Evolutionary conservation across 1,284 basidiomycete genomes (phyloP).

Genomic region (Ceratobasidium sp.): DNA sequence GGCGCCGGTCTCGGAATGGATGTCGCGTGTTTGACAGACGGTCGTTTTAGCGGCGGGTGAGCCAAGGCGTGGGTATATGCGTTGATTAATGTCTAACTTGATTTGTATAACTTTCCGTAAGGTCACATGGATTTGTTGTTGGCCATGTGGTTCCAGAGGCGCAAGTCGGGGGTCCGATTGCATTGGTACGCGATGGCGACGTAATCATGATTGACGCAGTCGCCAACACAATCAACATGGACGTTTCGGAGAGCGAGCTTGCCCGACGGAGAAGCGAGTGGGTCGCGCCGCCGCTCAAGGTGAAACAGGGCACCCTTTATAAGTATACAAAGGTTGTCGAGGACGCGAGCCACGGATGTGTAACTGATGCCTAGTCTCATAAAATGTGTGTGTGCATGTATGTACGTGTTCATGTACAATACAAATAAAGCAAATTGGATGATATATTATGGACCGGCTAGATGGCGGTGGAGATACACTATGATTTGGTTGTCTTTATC

Average conservation of each 20-base stretch:
- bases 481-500: constrained; percentile 62
- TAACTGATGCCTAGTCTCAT: constrained; percentile 72
- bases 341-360: constrained; percentile 88
- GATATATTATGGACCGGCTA: constrained; percentile 7
- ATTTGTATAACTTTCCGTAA: constrained; percentile 46
- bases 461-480: neutral
- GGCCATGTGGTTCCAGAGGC: constrained; percentile 93
- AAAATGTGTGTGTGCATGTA: constrained; percentile 26
- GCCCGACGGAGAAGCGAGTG: constrained; percentile 70
- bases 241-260: constrained; percentile 74
- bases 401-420: constrained; percentile 10
- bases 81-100: neutral
- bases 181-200: constrained; percentile 87
- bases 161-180: constrained; percentile 89
- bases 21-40: constrained; percentile 91
- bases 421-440: constrained; percentile 16
- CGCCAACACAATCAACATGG: constrained; percentile 75
- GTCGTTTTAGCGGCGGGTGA: constrained; percentile 91
- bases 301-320: constrained; percentile 81
- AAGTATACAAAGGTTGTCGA: constrained; percentile 87
- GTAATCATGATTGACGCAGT: constrained; percentile 85
- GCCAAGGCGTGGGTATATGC: constrained; percentile 45
- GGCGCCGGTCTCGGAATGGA: constrained; percentile 91
- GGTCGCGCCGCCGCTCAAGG: constrained; percentile 86
- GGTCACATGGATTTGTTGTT: constrained; percentile 89